A percentile compares a stretch with the other conserved stretches of the same genome.
Evolutionary conservation across 805 yeast species (phyloP).

Genomic region (Metschnikowia vanudenii): DNA sequence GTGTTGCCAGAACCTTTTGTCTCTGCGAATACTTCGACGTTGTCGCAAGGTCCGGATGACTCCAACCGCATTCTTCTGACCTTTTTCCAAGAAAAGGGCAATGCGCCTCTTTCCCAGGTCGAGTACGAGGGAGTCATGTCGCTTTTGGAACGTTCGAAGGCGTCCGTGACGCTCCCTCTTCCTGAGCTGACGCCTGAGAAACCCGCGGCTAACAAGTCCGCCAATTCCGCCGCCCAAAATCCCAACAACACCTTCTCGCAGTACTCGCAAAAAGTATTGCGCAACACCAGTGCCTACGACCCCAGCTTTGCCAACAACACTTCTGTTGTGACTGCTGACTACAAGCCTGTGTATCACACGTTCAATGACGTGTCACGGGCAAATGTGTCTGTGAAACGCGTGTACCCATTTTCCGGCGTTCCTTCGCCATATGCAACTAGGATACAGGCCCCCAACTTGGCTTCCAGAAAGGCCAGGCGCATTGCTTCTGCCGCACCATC

Average conservation of each 20-base stretch:
- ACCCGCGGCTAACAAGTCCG: neutral
- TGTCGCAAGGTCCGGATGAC: conserved; percentile 13
- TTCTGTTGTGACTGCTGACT: conserved; percentile 34
- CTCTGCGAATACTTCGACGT: conserved; percentile 12
- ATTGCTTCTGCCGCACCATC: conserved; percentile 11
- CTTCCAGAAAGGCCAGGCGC: conserved; percentile 17
- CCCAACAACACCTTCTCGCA: conserved; percentile 22
- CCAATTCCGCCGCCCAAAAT: neutral
- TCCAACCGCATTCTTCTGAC: conserved; percentile 60
- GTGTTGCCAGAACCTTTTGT: conserved; percentile 15
- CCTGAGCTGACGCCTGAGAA: conserved; percentile 10
- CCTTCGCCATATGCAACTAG: conserved; percentile 46
- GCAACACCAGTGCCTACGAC: conserved; percentile 22
- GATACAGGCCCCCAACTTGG: conserved; percentile 32
- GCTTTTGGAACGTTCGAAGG: conserved; percentile 33
- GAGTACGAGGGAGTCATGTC: conserved; percentile 83
- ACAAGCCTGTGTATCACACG: conserved; percentile 38
- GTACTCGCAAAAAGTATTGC: conserved; percentile 29
- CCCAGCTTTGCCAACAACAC: conserved; percentile 18
- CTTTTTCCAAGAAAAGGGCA: conserved; percentile 75
- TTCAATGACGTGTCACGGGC: conserved; percentile 25
- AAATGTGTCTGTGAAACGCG: conserved; percentile 37
- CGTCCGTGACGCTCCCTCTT: conserved; percentile 15
- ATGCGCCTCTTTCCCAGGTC: conserved; percentile 64
- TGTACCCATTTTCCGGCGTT: conserved; percentile 44